phyloP scores from a whole-genome alignment of 345 rosid species.

The Hypericum androsaemum region DNA sequence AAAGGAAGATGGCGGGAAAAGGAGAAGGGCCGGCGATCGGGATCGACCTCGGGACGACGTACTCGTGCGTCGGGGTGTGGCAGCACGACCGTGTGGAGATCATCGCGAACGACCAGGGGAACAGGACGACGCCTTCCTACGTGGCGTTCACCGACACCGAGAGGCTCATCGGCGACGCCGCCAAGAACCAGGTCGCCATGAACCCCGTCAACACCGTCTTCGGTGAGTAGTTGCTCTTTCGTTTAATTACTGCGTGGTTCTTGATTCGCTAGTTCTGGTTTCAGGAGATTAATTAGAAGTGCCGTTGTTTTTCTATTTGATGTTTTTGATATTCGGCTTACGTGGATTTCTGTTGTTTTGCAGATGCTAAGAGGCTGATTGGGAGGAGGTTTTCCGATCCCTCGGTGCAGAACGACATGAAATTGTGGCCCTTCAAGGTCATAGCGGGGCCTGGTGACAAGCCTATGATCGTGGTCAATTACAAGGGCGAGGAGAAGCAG shows the following conservation, averaged over 20 bases:
- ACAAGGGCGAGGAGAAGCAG: conserved; percentile 39
- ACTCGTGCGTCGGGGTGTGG: conserved; percentile 75
- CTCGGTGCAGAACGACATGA: conserved; percentile 31
- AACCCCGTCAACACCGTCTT: conserved; percentile 63
- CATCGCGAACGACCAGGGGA: conserved; percentile 69
- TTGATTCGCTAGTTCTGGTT: conserved; percentile 10
- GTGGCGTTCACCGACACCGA: conserved; percentile 59
- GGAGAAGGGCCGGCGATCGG: conserved; percentile 80
- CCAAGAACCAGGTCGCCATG: conserved; percentile 81
- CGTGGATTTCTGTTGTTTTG: not conserved
- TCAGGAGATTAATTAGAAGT: not conserved
- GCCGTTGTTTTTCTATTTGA: too few species aligned
- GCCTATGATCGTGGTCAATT: conserved; percentile 35
- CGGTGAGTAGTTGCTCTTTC: conserved; percentile 24
- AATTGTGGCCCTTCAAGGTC: conserved; percentile 37
- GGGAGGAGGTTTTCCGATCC: conserved; percentile 36
- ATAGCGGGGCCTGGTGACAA: conserved; percentile 32
- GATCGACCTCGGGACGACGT: conserved; percentile 63
- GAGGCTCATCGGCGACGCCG: conserved; percentile 70
- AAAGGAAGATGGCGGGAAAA: conserved; percentile 45
- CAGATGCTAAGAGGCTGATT: conserved; percentile 43
- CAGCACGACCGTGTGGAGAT: conserved; percentile 75
- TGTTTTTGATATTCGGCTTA: not conserved
- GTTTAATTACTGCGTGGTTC: conserved; percentile 7
- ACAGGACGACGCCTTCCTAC: conserved; percentile 63